A percentile compares a stretch with the other conserved stretches of the same genome.
These are phyloP conservation scores for Euphorbia tirucalli DNA, from an alignment of 345 rosid species.

Conservation along the genomic window DNA sequence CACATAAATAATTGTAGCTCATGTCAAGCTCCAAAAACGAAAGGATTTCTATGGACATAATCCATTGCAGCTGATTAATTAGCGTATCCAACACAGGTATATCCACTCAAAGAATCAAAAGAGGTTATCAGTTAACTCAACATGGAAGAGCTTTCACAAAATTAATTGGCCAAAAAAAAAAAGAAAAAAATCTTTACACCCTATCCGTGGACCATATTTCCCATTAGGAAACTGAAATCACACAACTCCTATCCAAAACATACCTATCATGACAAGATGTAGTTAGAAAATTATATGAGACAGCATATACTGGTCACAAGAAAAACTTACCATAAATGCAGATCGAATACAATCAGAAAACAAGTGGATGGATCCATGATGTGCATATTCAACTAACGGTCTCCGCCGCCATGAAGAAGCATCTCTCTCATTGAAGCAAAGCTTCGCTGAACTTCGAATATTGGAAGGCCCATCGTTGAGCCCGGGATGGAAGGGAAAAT, in stretches of 20 bases:
- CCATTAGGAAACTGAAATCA: neutral
- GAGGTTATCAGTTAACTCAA: neutral
- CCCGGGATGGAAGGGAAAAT: neutral
- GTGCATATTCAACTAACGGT: slow-evolving; percentile 4
- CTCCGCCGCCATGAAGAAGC: neutral
- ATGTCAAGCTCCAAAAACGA: neutral
- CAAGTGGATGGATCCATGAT: neutral
- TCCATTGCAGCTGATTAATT: neutral
- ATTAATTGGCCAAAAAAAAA: neutral
- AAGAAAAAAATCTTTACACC: neutral
- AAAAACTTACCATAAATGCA: neutral
- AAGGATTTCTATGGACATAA: neutral
- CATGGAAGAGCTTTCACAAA: neutral
- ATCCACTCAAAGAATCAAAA: neutral
- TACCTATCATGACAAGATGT: too few relatives aligned
- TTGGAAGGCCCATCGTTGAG: neutral
- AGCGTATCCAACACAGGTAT: neutral
- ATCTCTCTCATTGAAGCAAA: neutral
- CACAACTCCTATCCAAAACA: neutral
- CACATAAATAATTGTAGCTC: neutral
- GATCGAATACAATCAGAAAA: neutral
- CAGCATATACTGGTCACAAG: neutral
- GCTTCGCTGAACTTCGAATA: neutral
- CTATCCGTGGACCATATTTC: neutral
- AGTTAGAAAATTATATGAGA: too few relatives aligned